phyloP scores from a whole-genome alignment of 495 filamentous ascomycete genomes.

The Penicillium cataractarum region DNA sequence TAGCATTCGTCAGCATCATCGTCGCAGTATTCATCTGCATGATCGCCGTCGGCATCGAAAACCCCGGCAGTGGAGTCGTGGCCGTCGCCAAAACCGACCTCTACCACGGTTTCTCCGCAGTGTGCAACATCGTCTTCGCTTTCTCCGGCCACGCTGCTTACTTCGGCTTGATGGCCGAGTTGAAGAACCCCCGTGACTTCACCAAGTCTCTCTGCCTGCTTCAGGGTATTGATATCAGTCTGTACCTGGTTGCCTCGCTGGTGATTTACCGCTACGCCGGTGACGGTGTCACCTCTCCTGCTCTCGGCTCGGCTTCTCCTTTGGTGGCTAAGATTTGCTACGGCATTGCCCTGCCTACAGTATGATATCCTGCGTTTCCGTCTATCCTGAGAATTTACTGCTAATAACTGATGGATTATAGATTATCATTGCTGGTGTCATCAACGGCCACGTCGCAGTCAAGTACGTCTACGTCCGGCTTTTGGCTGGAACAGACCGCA shows the following conservation, averaged over 20 bases:
- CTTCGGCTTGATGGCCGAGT: conserved; percentile 76
- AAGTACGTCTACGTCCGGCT: conserved; percentile 71
- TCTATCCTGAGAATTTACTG: neutral
- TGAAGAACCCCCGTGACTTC: conserved; percentile 69
- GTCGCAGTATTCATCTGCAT: conserved; percentile 72
- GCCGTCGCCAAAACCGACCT: conserved; percentile 38
- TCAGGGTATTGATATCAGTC: conserved; percentile 63
- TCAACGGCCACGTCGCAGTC: conserved; percentile 65
- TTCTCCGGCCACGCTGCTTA: conserved; percentile 68
- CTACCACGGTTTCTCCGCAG: conserved; percentile 43
- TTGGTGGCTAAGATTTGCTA: conserved; percentile 71
- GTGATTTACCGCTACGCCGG: conserved; percentile 76
- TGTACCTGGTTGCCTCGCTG: conserved; percentile 59
- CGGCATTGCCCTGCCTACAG: conserved; percentile 76
- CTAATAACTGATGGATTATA: conserved; percentile 1
- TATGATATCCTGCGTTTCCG: conserved; percentile 20
- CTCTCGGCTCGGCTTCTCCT: conserved; percentile 67
- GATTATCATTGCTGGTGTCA: conserved; percentile 63
- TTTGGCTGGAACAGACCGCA: conserved; percentile 59
- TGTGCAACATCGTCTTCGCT: conserved; percentile 54
- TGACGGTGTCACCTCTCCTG: conserved; percentile 66
- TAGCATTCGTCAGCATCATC: conserved; percentile 68
- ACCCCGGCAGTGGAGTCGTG: conserved; percentile 32
- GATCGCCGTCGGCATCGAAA: conserved; percentile 60
- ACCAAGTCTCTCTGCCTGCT: conserved; percentile 67